phyloP scores from a whole-genome alignment of 192 early-diverging fungal species.

The Podila epigama region DNA sequence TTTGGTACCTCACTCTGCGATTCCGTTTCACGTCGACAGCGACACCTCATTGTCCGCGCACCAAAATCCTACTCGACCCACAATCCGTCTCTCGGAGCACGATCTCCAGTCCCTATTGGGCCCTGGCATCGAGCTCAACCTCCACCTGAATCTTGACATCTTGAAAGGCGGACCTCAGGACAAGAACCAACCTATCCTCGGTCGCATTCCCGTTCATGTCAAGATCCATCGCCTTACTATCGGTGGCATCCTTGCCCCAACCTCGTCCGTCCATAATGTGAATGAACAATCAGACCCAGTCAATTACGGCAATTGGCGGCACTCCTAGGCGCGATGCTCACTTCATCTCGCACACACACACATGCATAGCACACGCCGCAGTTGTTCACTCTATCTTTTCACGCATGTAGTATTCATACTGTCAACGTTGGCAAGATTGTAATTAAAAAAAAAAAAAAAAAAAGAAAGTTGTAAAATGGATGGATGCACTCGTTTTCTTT shows the following conservation, averaged over 20 bases:
- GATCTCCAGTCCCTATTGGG: constrained; percentile 7
- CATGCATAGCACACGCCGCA: no score
- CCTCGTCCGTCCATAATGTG: not conserved
- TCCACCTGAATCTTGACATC: not conserved
- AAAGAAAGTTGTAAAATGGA: no score
- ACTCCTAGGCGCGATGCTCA: not conserved
- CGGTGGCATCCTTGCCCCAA: constrained; percentile 9
- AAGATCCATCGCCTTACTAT: constrained; percentile 13
- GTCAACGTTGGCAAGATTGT: no score
- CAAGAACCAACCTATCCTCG: not conserved
- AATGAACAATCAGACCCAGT: constrained; percentile 5
- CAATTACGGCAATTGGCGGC: constrained; percentile 26
- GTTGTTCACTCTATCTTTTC: not conserved
- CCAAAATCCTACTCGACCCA: not conserved
- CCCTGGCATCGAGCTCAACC: not conserved
- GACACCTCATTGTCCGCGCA: no score
- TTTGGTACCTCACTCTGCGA: not conserved
- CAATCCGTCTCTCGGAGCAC: not conserved
- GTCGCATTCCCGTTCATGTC: constrained; percentile 23
- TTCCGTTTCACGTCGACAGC: not conserved
- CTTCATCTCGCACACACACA: no score
- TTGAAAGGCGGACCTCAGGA: not conserved
- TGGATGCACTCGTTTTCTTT: no score
- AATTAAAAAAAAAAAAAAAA: no score
- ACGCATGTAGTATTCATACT: no score